Conservation (phyloP, 257 asterid species). For the Fraxinus excelsior region DNA sequence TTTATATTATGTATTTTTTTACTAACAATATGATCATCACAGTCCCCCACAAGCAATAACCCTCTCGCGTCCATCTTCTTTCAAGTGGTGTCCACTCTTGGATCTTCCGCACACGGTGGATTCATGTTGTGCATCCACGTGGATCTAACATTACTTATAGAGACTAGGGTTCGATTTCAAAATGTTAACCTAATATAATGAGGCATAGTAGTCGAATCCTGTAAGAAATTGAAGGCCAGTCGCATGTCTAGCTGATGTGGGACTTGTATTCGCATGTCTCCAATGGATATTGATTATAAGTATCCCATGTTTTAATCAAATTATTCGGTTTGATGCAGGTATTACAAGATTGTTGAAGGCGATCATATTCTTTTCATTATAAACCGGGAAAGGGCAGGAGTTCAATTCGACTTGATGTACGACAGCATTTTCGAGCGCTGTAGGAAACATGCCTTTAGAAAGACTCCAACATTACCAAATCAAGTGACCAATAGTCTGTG, state of each 20-base stretch:
- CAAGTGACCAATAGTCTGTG: conserved; percentile 35
- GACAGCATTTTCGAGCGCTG: conserved; percentile 93
- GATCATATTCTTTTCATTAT: conserved; percentile 91
- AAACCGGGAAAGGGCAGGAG: conserved; percentile 92
- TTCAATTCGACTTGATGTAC: conserved; percentile 83
- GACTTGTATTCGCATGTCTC: not conserved
- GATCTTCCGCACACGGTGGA: not conserved
- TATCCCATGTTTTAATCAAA: not conserved
- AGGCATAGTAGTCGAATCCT: not conserved
- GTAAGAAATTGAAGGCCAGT: not conserved
- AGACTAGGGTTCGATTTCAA: not conserved
- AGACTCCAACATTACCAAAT: conserved; percentile 60
- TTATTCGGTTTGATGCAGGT: conserved; percentile 47
- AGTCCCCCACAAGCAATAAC: not conserved
- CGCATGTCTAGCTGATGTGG: not conserved
- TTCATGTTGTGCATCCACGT: not conserved
- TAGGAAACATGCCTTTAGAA: conserved; percentile 82
- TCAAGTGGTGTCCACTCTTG: not conserved
- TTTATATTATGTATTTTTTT: no score
- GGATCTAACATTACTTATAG: not conserved
- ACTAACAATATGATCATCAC: no score
- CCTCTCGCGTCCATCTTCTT: not conserved
- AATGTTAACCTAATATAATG: no score
- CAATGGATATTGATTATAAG: no score
- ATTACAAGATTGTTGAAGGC: conserved; percentile 89